Conservation (phyloP, 2,329 filamentous ascomycete genomes). For the Sporothrix brunneoviolacea region DNA sequence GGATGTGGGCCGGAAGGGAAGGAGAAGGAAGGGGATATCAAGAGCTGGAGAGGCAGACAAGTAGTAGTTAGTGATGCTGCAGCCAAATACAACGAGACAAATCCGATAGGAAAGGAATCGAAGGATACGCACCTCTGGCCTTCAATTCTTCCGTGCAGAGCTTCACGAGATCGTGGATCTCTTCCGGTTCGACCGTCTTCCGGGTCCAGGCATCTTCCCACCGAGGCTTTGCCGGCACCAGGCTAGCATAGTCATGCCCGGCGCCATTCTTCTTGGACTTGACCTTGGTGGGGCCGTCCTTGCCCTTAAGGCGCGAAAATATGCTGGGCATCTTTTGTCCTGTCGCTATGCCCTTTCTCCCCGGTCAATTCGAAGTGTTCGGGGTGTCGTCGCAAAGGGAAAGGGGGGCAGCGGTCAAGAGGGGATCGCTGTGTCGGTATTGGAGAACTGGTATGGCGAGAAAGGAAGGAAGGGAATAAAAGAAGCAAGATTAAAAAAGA, state of each 20-base stretch:
- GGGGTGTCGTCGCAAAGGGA: not conserved
- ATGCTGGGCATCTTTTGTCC: slow-evolving; percentile 44
- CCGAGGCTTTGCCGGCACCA: slow-evolving; percentile 60
- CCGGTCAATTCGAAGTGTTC: not conserved
- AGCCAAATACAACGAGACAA: not conserved
- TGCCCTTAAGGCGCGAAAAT: slow-evolving; percentile 65
- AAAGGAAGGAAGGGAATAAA: not conserved
- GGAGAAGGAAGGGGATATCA: slow-evolving; percentile 82
- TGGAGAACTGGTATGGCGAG: too few species aligned
- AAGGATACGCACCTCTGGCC: slow-evolving; percentile 66
- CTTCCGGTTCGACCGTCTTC: slow-evolving; percentile 75
- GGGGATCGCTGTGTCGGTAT: too few species aligned
- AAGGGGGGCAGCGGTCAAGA: not conserved
- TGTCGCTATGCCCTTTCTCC: not conserved
- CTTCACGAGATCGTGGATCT: slow-evolving; percentile 80
- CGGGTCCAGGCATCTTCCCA: slow-evolving; percentile 88
- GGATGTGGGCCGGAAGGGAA: slow-evolving; percentile 89
- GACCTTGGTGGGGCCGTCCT: slow-evolving; percentile 54
- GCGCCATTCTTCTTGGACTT: slow-evolving; percentile 61
- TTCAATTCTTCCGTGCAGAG: slow-evolving; percentile 89
- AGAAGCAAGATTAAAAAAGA: not conserved
- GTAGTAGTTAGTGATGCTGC: not conserved
- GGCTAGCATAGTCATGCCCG: slow-evolving; percentile 42
- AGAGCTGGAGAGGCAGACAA: slow-evolving; percentile 53
- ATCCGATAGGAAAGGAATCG: slow-evolving; percentile 5